Evolutionary conservation across 305 asterid species (phyloP).

Genomic region (Fraxinus ornus): DNA sequence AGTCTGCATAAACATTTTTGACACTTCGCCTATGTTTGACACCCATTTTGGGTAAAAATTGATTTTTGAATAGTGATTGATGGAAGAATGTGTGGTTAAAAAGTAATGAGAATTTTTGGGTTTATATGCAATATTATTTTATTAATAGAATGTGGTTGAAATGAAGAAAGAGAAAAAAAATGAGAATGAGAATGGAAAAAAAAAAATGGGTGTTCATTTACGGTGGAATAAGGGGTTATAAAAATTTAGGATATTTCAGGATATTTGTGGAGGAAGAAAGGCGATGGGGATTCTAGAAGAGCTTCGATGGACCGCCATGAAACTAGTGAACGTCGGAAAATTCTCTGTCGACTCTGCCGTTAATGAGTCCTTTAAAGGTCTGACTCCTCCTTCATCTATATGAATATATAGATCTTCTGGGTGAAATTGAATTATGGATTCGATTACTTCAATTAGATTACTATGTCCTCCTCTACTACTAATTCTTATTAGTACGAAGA

Average conservation of each 20-base stretch:
- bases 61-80: no score
- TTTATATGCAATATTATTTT: no score
- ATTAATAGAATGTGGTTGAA: no score
- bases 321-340: constrained; percentile 41
- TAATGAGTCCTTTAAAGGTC: constrained; percentile 49
- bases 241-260: background rate
- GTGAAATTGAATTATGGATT: background rate
- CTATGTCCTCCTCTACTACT: background rate
- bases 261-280: background rate
- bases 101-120: no score
- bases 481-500: background rate
- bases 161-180: no score
- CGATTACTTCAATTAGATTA: background rate
- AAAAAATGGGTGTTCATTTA: no score
- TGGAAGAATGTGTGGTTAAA: no score
- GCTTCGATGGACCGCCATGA: constrained; percentile 45
- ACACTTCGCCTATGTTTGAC: no score
- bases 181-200: no score
- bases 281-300: constrained; percentile 33
- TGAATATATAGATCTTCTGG: background rate
- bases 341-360: constrained; percentile 56
- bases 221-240: background rate
- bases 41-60: no score
- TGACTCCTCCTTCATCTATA: constrained; percentile 15
- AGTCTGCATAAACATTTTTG: background rate